Conservation (phyloP, 129 eudicot genomes). For the Ambrosia trifida region DNA sequence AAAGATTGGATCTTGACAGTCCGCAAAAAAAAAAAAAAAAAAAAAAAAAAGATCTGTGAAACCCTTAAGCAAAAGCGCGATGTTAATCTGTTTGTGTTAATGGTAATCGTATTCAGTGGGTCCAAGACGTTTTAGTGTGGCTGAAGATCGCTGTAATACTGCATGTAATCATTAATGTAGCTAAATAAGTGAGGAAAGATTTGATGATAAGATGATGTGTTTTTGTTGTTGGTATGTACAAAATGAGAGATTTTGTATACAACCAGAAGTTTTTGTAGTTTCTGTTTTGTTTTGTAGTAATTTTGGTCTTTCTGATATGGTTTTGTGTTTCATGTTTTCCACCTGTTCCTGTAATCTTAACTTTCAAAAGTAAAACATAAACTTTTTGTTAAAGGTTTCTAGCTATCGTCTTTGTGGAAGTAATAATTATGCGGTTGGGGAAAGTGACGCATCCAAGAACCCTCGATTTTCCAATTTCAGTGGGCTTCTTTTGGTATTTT, state of each 20-base stretch:
- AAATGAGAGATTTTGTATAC: background rate
- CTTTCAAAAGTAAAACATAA: background rate
- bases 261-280: background rate
- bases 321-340: background rate
- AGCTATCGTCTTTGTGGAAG: no score
- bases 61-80: slow-evolving; percentile 10
- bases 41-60: background rate
- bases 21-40: background rate
- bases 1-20: slow-evolving; percentile 19
- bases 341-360: background rate
- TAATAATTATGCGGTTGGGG: no score
- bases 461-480: no score
- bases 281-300: background rate
- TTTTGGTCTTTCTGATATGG: background rate
- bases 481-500: no score
- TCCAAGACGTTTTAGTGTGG: slow-evolving; percentile 7
- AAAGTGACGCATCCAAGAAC: no score
- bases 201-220: background rate
- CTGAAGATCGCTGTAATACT: slow-evolving; percentile 20
- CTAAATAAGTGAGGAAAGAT: slow-evolving; percentile 8
- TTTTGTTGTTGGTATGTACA: background rate
- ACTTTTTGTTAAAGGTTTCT: no score
- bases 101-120: slow-evolving; percentile 14
- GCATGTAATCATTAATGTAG: slow-evolving; percentile 18
- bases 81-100: slow-evolving; percentile 18